These are phyloP conservation scores for Tritrichomonas foetus DNA, from an alignment of 208 protist species.

Conservation along the genomic window DNA sequence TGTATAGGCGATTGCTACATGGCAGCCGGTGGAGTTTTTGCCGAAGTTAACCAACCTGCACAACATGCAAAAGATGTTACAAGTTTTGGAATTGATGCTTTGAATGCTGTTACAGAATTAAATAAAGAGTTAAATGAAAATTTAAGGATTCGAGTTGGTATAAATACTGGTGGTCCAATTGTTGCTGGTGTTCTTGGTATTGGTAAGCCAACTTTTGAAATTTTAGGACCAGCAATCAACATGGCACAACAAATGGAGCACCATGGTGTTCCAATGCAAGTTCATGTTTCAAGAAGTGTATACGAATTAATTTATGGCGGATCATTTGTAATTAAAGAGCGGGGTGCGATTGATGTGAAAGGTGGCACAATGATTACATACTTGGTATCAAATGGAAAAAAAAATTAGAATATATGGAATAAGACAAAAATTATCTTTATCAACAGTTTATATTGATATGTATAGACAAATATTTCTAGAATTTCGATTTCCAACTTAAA, in stretches of 20 bases:
- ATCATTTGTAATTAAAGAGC: neutral
- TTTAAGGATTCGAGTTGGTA: neutral
- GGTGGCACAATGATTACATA: neutral
- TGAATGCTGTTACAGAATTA: neutral
- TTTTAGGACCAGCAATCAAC: neutral
- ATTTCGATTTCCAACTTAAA: too few species aligned
- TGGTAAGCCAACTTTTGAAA: conserved; percentile 35
- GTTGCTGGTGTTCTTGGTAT: neutral
- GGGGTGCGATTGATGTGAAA: neutral
- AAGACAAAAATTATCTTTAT: too few species aligned
- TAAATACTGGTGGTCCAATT: neutral
- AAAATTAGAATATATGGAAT: too few species aligned
- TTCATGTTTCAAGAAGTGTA: neutral
- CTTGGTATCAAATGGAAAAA: neutral
- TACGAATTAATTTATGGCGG: neutral
- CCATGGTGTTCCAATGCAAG: conserved; percentile 3
- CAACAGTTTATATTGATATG: too few species aligned
- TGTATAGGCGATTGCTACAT: conserved; percentile 35
- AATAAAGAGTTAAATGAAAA: neutral
- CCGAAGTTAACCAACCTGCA: neutral
- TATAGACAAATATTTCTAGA: too few species aligned
- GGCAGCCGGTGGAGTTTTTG: conserved; percentile 10
- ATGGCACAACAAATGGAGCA: conserved; percentile 34
- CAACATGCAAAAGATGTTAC: neutral
- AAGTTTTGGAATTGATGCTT: neutral